phyloP scores from a whole-genome alignment of 345 rosid genomes.

The Odontarrhena argentea region DNA sequence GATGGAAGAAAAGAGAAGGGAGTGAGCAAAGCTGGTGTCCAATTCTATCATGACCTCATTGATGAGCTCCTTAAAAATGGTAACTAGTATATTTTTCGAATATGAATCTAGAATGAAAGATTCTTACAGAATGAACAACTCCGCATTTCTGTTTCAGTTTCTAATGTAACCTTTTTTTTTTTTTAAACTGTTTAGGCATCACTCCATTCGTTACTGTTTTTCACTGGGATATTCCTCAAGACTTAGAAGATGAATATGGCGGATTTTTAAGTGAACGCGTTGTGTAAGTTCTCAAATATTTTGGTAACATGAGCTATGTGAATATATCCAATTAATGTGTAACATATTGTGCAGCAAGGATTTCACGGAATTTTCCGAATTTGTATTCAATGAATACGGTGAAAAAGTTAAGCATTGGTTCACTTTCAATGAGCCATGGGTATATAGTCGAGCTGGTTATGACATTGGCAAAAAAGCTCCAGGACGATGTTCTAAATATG shows the following conservation, averaged over 20 bases:
- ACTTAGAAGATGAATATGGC: constrained; percentile 14
- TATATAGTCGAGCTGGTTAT: constrained; percentile 15
- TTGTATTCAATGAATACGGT: constrained; percentile 28
- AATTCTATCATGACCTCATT: constrained; percentile 49
- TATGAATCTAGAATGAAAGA: too few relatives aligned
- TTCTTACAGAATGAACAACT: not conserved
- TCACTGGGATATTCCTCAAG: constrained; percentile 23
- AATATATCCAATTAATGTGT: not conserved
- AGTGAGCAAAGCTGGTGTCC: constrained; percentile 42
- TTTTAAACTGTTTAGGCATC: not conserved
- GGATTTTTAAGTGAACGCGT: constrained; percentile 11
- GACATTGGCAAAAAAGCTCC: constrained; percentile 27
- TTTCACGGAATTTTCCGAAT: not conserved
- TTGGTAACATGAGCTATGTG: too few relatives aligned
- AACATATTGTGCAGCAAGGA: not conserved
- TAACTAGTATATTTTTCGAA: not conserved
- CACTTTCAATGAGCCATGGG: constrained; percentile 47
- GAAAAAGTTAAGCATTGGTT: constrained; percentile 47
- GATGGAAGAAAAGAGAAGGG: constrained; percentile 44
- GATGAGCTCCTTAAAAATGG: constrained; percentile 40
- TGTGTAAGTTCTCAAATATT: constrained; percentile 2
- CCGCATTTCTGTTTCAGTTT: too few relatives aligned
- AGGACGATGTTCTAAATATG: constrained; percentile 27
- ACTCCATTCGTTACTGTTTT: constrained; percentile 7
- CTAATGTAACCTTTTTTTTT: not conserved